Conservation (phyloP, 208 protist species). For the Trypanosoma cruzi region DNA sequence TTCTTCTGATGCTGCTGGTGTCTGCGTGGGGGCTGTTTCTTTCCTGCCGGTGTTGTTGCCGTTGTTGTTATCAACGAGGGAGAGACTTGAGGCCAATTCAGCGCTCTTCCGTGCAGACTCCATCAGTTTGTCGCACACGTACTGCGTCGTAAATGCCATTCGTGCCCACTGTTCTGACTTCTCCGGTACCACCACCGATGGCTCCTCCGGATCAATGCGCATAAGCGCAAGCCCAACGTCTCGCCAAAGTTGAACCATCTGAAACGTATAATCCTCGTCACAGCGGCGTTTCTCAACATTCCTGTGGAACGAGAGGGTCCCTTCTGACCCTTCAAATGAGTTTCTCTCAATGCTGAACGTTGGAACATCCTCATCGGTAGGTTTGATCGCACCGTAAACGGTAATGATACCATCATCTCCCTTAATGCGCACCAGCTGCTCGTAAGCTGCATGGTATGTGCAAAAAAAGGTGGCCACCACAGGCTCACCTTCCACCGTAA, state of each 20-base stretch:
- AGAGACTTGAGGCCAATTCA: background rate
- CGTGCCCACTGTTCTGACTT: conserved; percentile 50
- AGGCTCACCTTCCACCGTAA: conserved; percentile 28
- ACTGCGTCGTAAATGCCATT: conserved; percentile 53
- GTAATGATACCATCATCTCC: conserved; percentile 50
- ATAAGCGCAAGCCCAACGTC: conserved; percentile 57
- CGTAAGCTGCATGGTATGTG: conserved; percentile 53
- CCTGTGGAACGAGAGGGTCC: conserved; percentile 20
- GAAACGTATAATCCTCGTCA: conserved; percentile 38
- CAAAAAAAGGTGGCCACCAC: conserved; percentile 66
- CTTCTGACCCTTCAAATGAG: conserved; percentile 10
- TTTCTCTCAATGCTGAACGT: conserved; percentile 35
- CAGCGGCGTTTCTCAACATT: conserved; percentile 13
- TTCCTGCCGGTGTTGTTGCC: background rate
- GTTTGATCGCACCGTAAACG: conserved; percentile 65
- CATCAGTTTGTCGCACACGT: conserved; percentile 54
- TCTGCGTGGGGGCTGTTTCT: background rate
- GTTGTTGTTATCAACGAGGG: background rate
- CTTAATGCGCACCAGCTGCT: conserved; percentile 58
- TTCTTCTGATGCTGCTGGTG: background rate
- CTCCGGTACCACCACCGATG: conserved; percentile 44
- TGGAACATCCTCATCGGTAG: conserved; percentile 40
- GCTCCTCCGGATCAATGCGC: conserved; percentile 42
- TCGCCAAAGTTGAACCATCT: conserved; percentile 71
- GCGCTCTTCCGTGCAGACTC: conserved; percentile 45